phyloP scores from a whole-genome alignment of 2,329 filamentous ascomycete species.

The Cytospora schulzeri region DNA sequence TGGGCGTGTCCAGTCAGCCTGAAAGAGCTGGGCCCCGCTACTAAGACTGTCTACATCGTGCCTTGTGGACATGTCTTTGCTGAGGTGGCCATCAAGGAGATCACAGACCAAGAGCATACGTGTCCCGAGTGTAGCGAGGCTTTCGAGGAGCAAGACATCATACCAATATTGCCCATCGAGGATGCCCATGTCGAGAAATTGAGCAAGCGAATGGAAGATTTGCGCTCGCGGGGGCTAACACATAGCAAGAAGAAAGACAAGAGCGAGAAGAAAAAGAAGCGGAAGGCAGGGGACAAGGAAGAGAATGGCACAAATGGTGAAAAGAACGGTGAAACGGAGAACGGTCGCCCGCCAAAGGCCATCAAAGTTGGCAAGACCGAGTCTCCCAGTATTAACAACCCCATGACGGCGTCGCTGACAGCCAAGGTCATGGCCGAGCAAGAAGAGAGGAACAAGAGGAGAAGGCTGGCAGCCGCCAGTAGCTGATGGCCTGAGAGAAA shows the following conservation, averaged over 20 bases:
- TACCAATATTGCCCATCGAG: conserved; percentile 76
- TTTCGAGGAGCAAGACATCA: conserved; percentile 74
- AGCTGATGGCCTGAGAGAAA: conserved; percentile 20
- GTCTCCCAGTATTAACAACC: conserved; percentile 74
- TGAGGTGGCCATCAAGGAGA: conserved; percentile 80
- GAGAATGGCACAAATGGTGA: conserved; percentile 38
- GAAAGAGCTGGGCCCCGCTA: conserved; percentile 78
- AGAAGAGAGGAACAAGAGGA: conserved; percentile 75
- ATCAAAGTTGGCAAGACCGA: conserved; percentile 31
- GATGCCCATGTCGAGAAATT: conserved; percentile 72
- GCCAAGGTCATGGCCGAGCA: conserved; percentile 87
- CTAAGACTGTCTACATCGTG: conserved; percentile 84
- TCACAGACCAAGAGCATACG: conserved; percentile 54
- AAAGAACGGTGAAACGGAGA: conserved; percentile 55
- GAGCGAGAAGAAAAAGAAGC: conserved; percentile 68
- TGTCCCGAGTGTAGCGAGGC: conserved; percentile 74
- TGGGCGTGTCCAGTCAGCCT: conserved; percentile 87
- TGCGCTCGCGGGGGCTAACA: conserved; percentile 72
- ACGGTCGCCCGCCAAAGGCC: conserved; percentile 27
- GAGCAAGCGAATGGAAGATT: conserved; percentile 64
- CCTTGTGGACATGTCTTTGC: conserved; percentile 96
- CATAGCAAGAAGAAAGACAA: conserved; percentile 88
- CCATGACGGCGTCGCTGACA: conserved; percentile 81
- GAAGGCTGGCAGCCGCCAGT: conserved; percentile 62
- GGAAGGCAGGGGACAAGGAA: conserved; percentile 59